Evolutionary conservation across 148 eudicot genomes (phyloP).

Genomic region (Chenopodium album): DNA sequence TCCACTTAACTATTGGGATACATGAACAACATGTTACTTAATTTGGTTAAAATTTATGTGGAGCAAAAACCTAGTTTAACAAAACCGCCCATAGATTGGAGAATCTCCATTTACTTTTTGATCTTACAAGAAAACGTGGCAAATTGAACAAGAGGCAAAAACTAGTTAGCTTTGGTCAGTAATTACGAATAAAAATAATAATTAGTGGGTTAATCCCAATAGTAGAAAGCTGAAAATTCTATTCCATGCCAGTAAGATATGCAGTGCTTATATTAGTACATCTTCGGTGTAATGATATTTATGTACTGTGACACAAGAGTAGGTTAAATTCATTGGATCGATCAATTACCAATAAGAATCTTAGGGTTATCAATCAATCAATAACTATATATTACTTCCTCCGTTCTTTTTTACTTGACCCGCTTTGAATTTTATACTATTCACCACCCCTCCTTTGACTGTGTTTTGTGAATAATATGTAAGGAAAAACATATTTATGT

Average conservation of each 20-base stretch:
- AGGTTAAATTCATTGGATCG: not conserved
- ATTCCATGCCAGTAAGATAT: constrained; percentile 3
- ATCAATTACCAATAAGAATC: not conserved
- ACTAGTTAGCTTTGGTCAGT: not conserved
- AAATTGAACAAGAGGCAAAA: not conserved
- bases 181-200: not conserved
- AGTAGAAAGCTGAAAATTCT: constrained; percentile 4
- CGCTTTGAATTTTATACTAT: too few relatives aligned
- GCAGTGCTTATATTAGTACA: not conserved
- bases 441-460: too few relatives aligned
- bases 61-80: not conserved
- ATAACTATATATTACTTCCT: too few relatives aligned
- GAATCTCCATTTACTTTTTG: not conserved
- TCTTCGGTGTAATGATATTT: not conserved
- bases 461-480: too few relatives aligned
- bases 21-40: not conserved
- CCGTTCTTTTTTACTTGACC: too few relatives aligned
- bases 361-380: not conserved
- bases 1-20: too few relatives aligned
- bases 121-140: not conserved
- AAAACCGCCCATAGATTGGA: not conserved
- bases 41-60: not conserved
- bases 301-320: not conserved
- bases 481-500: too few relatives aligned
- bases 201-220: constrained; percentile 3